Evolutionary conservation across 192 early-diverging fungal genomes (phyloP), one percentile per base, ranked within the genome.

Genomic region (Coemansia reversa): DNA sequence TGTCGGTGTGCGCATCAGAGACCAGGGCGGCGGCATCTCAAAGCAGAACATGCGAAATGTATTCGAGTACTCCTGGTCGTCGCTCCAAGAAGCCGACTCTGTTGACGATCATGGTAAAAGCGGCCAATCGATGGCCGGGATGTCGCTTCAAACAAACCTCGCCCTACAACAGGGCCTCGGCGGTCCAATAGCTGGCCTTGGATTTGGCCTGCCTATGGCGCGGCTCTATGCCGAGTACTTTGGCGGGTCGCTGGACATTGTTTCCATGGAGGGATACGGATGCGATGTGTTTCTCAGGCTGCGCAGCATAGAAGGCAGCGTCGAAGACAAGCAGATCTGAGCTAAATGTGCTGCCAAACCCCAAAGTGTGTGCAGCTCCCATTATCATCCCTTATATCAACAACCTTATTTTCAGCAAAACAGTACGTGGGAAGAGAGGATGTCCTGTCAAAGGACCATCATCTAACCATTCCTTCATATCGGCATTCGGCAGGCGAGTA

Each of bases 41-140:
- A 71, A 84, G 19, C 75, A 89, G 59, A 90, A 94, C 65, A 71
- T 93, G 69, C 79, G 78, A 28, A 84, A 86, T 19, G 85, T 95
- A 2, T 98, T 94, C 83, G 94, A 98, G 59, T 98, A 96, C 75
- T 92, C 89, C 4, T 96, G 89, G 79, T 94, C 96, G 11, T 95
- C 94, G 4, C 91, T 95, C 19, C 83, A 87, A 52, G 85, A 86
- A 30, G 79, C 80, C 28, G 84, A 86, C 50, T 87, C 90, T 11
- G 62, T 74, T 32, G 83, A 76, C 19, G 67, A 77, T 51, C 30
- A 62, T 11, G 62, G 65, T 20, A 22, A 24, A 16, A 12, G 12
- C 9, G 45, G 22, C 0, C 24, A 65, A 45, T 47, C 65, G 12
- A 67, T 71, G 66, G 67, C 72, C 7, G 80, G 67, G 42, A 81